Evolutionary conservation across 129 eudicot genomes (phyloP), one percentile per base, ranked within the genome.

Genomic region (Flaveria linearis): DNA sequence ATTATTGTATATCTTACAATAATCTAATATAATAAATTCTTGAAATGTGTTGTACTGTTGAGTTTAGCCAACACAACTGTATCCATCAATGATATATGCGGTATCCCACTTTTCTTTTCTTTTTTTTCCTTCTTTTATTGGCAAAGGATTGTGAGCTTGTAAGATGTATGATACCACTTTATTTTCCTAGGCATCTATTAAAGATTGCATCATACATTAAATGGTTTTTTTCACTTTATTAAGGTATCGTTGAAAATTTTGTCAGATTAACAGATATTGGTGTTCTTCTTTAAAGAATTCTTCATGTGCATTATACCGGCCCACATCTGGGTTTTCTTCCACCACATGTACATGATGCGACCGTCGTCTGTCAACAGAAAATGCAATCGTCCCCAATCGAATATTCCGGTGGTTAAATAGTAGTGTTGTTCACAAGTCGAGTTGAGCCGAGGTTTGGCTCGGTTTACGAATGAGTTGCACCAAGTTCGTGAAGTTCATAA

Each of bases 41-140:
- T 5, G 15, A 71, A 47, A 79, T 68, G 75, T 68, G 69, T 78
- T 12, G 82, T 33, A 33, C 39, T 33, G 39, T 33, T 33, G 22
- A 26, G 75, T 56, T 78, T 57, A 18, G 50, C 70, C 75, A 78
- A 56, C 50, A 57, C 76, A n/a, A 43, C 23, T 55, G 30, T 23
- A 56, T 26, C 61, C 36, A 9, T 23, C 50, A 56, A 68, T 68
- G 18, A 77, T 77, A 33, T 33, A 33, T 33, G 39, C 39, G 39
- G 53, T 42, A 53, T 22, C 45, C 14, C 56, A n/a, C 67, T 23
- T 30, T 42, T 22, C 25, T 26, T 17, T 11, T 72, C 43, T 20
- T 39, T 53, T 53, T 3, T 28, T 20, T 20, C 22, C 22, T 20
- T 20, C 22, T 33, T 33, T 33, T 10, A 78, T 51, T 78, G 70